Evolutionary conservation across 148 eudicot genomes (phyloP).

Genomic region (Chenopodium quinoa): DNA sequence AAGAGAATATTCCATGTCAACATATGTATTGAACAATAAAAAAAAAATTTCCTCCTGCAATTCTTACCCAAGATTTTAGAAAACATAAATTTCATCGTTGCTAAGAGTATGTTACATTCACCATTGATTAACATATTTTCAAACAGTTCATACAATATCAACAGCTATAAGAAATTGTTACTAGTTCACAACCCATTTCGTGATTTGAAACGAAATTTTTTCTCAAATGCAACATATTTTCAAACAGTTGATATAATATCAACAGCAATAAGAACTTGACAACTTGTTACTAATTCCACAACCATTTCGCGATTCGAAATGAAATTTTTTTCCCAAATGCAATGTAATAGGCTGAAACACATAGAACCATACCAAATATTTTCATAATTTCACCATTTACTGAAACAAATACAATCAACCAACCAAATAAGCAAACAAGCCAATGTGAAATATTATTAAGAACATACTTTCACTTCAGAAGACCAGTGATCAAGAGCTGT

Average conservation of each 20-base stretch:
- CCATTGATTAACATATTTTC: no score
- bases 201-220: background rate
- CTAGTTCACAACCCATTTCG: no score
- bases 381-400: background rate
- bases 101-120: background rate
- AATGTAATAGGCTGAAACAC: background rate
- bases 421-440: background rate
- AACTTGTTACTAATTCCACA: background rate
- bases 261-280: background rate
- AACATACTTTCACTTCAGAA: conserved; percentile 82
- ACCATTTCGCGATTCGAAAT: background rate
- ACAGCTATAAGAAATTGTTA: background rate
- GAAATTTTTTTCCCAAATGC: background rate
- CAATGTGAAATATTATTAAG: background rate
- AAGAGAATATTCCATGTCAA: background rate
- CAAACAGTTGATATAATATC: background rate
- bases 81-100: background rate
- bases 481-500: conserved; percentile 99
- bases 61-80: background rate
- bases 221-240: no score
- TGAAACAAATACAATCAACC: background rate
- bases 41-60: background rate
- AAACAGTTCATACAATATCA: background rate
- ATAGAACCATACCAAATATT: background rate
- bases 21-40: background rate